Base-by-base conservation (phyloP, 768 basidiomycete genomes). In the Kwoniella botswanensis region DNA sequence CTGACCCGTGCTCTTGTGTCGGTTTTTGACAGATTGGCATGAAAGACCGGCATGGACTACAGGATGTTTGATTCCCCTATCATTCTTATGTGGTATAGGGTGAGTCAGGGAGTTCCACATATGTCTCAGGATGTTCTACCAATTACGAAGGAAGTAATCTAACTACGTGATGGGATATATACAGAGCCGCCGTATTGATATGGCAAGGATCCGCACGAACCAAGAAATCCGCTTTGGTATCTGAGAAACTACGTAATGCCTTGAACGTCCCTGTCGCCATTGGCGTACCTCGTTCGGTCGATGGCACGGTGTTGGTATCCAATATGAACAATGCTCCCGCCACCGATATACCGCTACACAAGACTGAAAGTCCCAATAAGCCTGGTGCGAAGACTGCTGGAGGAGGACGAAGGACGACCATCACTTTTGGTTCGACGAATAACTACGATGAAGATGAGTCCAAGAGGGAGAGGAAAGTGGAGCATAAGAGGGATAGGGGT, bases 81-180 rank as follows among this genome's bases (percentile, higher is more conserved):
- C 88, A 35, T 94, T 94, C 84, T 83, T 92, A 2, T 91, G 90
- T 77, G 92, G 92, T 53, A 93, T 95, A 65, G 82, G 84, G 71
- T 75, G 46, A 68, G 79, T 75, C 17, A 2, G 22, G 5, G 13
- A 4, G n/a, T 29, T 52, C 15, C 50, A 11, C 3, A 52, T 21
- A 57, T 57, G 15, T 57, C 15, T 21, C 22, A 17, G 15, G 22
- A 57, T 57, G 56, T 24, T 55, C 21, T 24, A 55, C 10, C n/a
- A 9, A 52, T 52, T 17, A 52, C 11, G 1, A 6, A 18, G 50
- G 21, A 52, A 52, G 21, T 52, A 52, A 21, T 9, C 7, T 17
- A 1, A 52, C 5, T 52, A 17, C 12, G 35, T 35, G 35, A 35
- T 35, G 35, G 35, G 35, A 35, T 6, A 35, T 35, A 35, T 35